These are phyloP conservation scores for Colletotrichum trifolii DNA, from an alignment of 2,329 filamentous ascomycete genomes.

Conservation along the genomic window DNA sequence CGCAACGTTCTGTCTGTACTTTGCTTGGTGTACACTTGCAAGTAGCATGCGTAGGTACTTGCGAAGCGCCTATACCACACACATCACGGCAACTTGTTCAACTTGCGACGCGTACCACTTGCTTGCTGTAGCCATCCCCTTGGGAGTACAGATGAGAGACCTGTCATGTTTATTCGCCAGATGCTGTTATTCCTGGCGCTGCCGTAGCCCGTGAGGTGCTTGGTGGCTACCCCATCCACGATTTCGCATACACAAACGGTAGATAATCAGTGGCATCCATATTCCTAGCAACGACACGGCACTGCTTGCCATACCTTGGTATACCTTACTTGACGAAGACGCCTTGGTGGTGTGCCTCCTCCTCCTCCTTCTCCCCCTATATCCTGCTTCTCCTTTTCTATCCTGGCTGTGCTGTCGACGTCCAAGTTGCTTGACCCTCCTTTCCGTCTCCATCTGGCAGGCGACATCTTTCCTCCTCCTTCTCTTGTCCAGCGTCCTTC, in stretches of 20 bases:
- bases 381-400: constrained; percentile 16
- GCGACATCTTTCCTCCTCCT: constrained; percentile 3
- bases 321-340: no score
- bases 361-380: background rate
- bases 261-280: no score
- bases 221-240: no score
- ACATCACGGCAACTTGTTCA: no score
- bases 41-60: no score
- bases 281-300: no score
- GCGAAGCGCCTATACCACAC: no score
- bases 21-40: no score
- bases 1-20: no score
- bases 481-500: background rate
- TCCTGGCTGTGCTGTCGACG: constrained; percentile 9
- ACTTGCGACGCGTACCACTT: constrained; percentile 6
- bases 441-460: constrained; percentile 18
- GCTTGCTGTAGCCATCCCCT: constrained; percentile 15
- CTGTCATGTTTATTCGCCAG: background rate
- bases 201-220: background rate
- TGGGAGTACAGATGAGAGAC: background rate
- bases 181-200: background rate
- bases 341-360: background rate
- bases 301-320: no score
- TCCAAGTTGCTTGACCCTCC: constrained; percentile 8
- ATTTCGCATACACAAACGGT: no score